Percentiles rank a stretch among this genome's conserved stretches.
Evolutionary conservation across 768 basidiomycete species (phyloP).

Genomic region (Termitomyces sp.): DNA sequence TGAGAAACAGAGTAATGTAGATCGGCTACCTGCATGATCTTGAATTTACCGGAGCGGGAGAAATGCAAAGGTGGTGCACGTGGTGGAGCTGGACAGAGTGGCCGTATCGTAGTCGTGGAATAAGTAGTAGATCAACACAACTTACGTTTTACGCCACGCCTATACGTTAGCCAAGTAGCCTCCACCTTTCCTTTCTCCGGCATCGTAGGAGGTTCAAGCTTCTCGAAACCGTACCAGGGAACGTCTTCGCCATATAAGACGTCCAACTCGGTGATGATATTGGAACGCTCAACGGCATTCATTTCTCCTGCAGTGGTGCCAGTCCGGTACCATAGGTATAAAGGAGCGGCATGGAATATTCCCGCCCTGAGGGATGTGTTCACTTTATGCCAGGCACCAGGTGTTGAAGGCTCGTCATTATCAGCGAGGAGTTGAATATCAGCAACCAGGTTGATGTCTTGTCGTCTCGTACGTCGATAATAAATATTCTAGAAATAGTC

Average conservation of each 20-base stretch:
- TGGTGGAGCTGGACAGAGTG: constrained; percentile 47
- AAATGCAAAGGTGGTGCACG: constrained; percentile 79
- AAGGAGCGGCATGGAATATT: constrained; percentile 44
- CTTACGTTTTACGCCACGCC: constrained; percentile 73
- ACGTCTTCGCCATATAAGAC: constrained; percentile 80
- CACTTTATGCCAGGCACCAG: constrained; percentile 61
- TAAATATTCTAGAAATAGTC: constrained; percentile 50
- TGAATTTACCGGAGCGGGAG: constrained; percentile 78
- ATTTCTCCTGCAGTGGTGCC: constrained; percentile 63
- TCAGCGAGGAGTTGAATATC: constrained; percentile 63
- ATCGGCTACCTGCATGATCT: constrained; percentile 88
- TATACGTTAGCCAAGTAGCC: constrained; percentile 60
- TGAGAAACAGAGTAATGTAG: constrained; percentile 85
- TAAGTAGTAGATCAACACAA: background rate
- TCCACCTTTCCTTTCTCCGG: constrained; percentile 34
- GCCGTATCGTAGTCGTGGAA: constrained; percentile 3
- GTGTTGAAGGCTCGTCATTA: constrained; percentile 42
- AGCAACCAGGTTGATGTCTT: constrained; percentile 76
- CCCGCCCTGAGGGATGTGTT: constrained; percentile 61
- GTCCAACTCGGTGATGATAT: constrained; percentile 89
- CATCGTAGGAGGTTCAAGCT: constrained; percentile 56
- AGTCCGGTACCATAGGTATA: constrained; percentile 76
- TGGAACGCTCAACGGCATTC: constrained; percentile 47
- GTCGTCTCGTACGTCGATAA: constrained; percentile 80
- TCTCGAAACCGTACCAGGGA: constrained; percentile 86